phyloP scores from a whole-genome alignment of 2,329 filamentous ascomycete species.

The Passalora sequoiae region DNA sequence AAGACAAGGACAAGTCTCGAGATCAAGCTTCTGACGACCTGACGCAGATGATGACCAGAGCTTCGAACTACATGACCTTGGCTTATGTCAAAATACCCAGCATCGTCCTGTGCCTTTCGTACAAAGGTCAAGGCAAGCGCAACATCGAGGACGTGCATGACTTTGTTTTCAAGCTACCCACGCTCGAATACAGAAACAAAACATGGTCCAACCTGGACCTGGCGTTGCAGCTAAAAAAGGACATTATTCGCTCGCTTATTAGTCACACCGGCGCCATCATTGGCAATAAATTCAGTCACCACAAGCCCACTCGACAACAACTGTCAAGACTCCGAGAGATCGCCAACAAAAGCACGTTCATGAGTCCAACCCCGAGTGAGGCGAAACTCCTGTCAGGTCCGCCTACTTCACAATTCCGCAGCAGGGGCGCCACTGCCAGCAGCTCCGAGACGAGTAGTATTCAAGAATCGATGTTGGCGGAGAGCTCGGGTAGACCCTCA shows the following conservation, averaged over 20 bases:
- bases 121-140: constrained; percentile 91
- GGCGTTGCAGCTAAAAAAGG: constrained; percentile 85
- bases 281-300: constrained; percentile 91
- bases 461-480: constrained; percentile 17
- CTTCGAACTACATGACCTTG: constrained; percentile 96
- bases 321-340: constrained; percentile 75
- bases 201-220: constrained; percentile 98
- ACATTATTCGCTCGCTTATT: constrained; percentile 87
- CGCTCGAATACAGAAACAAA: constrained; percentile 95
- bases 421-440: constrained; percentile 7
- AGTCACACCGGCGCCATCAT: constrained; percentile 95
- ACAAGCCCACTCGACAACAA: constrained; percentile 74
- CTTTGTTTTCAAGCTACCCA: constrained; percentile 92
- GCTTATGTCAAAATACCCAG: constrained; percentile 92
- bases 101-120: constrained; percentile 90
- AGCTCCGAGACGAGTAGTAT: constrained; percentile 28
- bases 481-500: constrained; percentile 25
- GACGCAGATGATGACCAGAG: constrained; percentile 91
- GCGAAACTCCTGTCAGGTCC: constrained; percentile 8
- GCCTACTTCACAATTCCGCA: constrained; percentile 15
- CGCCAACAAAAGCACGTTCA: constrained; percentile 68
- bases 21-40: constrained; percentile 76
- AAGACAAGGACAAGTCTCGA: constrained; percentile 51
- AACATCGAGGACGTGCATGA: constrained; percentile 97
- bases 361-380: constrained; percentile 30